A percentile compares a stretch with the other conserved stretches of the same genome.
phyloP scores from a whole-genome alignment of 169 alveolate genomes.

The Plasmodium gonderi region DNA sequence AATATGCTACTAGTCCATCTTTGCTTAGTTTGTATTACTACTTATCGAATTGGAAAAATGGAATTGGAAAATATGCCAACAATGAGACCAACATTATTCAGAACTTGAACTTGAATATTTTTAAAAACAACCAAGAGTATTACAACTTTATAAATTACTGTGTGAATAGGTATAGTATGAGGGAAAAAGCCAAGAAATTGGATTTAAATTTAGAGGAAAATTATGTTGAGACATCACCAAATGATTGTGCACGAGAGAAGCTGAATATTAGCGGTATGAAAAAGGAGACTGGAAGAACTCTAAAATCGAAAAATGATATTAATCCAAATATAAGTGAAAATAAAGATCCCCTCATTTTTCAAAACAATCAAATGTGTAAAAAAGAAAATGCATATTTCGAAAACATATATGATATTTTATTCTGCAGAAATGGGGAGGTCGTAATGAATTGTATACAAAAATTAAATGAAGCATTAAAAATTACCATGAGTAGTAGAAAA shows the following conservation, averaged over 20 bases:
- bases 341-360: background rate
- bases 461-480: slow-evolving; percentile 27
- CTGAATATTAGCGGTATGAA: no score
- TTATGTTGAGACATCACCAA: no score
- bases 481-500: background rate
- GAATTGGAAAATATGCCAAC: background rate
- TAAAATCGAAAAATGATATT: background rate
- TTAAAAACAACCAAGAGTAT: slow-evolving; percentile 61
- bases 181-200: background rate
- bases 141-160: slow-evolving; percentile 57
- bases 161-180: slow-evolving; percentile 8
- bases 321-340: background rate
- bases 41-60: background rate
- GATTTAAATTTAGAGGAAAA: background rate
- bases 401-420: slow-evolving; percentile 61
- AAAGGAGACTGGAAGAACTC: no score
- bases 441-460: slow-evolving; percentile 23
- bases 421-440: slow-evolving; percentile 32
- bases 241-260: no score
- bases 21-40: slow-evolving; percentile 55
- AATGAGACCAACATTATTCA: slow-evolving; percentile 2
- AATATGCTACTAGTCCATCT: slow-evolving; percentile 44
- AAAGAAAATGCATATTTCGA: background rate
- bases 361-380: background rate
- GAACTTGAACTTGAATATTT: slow-evolving; percentile 43